These are phyloP conservation scores for Penicillium sp. DNA, from an alignment of 2,329 filamentous ascomycete genomes.

Conservation along the genomic window DNA sequence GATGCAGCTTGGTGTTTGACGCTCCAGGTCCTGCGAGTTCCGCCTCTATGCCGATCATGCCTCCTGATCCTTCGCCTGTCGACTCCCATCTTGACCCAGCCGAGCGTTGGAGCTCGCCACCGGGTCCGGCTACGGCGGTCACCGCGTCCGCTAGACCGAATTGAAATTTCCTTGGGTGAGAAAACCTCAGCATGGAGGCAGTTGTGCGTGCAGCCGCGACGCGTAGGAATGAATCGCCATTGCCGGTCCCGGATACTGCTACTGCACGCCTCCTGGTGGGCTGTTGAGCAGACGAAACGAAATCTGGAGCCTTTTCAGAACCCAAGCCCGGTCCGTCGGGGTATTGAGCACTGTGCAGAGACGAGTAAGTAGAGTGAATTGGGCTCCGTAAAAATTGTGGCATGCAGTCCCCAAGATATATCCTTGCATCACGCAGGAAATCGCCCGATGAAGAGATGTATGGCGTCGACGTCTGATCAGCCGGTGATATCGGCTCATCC, in stretches of 20 bases:
- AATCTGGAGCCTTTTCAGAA: constrained; percentile 4
- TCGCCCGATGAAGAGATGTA: background rate
- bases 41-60: constrained; percentile 71
- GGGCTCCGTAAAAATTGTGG: constrained; percentile 5
- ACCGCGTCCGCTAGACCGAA: constrained; percentile 60
- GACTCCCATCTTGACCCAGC: constrained; percentile 72
- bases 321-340: background rate
- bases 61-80: constrained; percentile 79
- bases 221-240: constrained; percentile 84
- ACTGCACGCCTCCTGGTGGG: constrained; percentile 38
- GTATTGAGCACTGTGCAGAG: background rate
- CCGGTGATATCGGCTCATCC: constrained; percentile 41
- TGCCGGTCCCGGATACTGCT: constrained; percentile 78
- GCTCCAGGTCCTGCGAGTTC: constrained; percentile 55
- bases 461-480: background rate
- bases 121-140: constrained; percentile 66
- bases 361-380: background rate
- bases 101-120: constrained; percentile 72
- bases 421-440: constrained; percentile 3
- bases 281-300: background rate
- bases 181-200: constrained; percentile 71
- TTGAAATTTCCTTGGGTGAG: constrained; percentile 33
- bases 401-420: constrained; percentile 20
- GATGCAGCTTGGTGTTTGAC: constrained; percentile 34
- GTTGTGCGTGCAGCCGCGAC: constrained; percentile 70